Evolutionary conservation across 1,284 basidiomycete genomes (phyloP), one percentile per base, ranked within the genome.

Genomic region (Naganishia sp.): DNA sequence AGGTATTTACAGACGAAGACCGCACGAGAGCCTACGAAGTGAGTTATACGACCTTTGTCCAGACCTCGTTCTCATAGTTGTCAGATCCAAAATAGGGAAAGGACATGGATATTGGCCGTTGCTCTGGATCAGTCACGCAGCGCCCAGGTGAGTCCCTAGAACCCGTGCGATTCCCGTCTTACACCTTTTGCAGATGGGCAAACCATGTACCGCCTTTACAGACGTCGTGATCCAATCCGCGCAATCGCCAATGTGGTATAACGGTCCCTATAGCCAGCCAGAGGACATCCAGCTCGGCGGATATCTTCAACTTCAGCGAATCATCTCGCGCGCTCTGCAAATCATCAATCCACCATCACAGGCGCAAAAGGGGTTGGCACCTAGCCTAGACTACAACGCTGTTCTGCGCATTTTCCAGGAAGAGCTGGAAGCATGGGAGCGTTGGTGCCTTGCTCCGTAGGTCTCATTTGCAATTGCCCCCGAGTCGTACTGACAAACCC

Each of bases 101-200:
- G 94, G 54, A 94, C 93, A 28, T 98, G 94, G 94, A 84, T 95
- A 62, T 80, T 94, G 69, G 96, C 92, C 76, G 97, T 92, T 77
- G 86, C 86, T 65, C 83, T 96, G 43, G 94, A 98, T 78, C 86
- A 93, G 65, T 94, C 92, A 70, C 85, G 90, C 67, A 92, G 91
- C 70, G 90, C 93, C 1, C 93, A 94, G 81, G 91, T 94, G 90
- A 91, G 92, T 65, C 93, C 18, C 93, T 15, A 6, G 11, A 0
- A 78, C 90, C n/a, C 18, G 43, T 23, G 11, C 18, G 17, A 51
- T 4, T 39, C 43, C 32, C 6, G 11, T 43, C 41, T 46, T 53
- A 25, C 21, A 47, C 25, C 6, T 41, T 50, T 17, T 11, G 6
- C 41, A 77, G 62, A 78, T 79, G 78, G 77, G 77, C 43, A 78